Percentiles rank a stretch among this genome's conserved stretches.
phyloP scores from a whole-genome alignment of 2,329 filamentous ascomycete genomes.

The Beauveria scarabaeidicola region DNA sequence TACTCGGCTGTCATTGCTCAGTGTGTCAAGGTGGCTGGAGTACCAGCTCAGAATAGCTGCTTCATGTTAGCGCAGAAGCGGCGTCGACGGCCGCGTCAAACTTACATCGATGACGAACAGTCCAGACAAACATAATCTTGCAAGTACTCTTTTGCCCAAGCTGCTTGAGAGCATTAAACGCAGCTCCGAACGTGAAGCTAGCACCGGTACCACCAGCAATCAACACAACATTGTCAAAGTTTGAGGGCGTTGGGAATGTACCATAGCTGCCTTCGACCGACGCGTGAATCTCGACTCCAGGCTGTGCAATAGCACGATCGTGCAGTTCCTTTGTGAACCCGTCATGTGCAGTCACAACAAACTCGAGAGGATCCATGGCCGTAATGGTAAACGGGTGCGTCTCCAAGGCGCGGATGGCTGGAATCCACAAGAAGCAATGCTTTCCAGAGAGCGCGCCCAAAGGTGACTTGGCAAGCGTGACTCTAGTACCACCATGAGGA shows the following conservation, averaged over 20 bases:
- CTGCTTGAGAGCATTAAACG: conserved; percentile 27
- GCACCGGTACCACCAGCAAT: conserved; percentile 54
- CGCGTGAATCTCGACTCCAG: conserved; percentile 38
- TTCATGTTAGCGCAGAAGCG: background rate
- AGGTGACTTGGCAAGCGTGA: conserved; percentile 43
- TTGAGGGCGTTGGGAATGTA: conserved; percentile 40
- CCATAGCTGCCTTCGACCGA: conserved; percentile 55
- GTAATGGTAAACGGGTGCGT: conserved; percentile 58
- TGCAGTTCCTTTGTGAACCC: conserved; percentile 52
- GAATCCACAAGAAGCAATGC: conserved; percentile 58
- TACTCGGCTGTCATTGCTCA: conserved; percentile 23
- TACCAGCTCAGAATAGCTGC: conserved; percentile 31
- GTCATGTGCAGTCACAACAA: conserved; percentile 49
- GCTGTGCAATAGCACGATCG: conserved; percentile 39
- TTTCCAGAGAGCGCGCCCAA: conserved; percentile 41
- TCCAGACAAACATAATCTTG: conserved; percentile 32
- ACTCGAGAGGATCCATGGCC: conserved; percentile 42
- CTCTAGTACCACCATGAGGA: conserved; percentile 43
- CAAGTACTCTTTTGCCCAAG: conserved; percentile 16
- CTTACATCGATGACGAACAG: conserved; percentile 29
- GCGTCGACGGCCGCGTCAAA: background rate
- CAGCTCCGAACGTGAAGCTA: conserved; percentile 41
- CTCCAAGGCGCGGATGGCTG: conserved; percentile 45
- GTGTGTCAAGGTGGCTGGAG: conserved; percentile 24
- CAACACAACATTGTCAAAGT: conserved; percentile 48